phyloP scores from a whole-genome alignment of 805 yeast genomes.

The Candida caryicola region DNA sequence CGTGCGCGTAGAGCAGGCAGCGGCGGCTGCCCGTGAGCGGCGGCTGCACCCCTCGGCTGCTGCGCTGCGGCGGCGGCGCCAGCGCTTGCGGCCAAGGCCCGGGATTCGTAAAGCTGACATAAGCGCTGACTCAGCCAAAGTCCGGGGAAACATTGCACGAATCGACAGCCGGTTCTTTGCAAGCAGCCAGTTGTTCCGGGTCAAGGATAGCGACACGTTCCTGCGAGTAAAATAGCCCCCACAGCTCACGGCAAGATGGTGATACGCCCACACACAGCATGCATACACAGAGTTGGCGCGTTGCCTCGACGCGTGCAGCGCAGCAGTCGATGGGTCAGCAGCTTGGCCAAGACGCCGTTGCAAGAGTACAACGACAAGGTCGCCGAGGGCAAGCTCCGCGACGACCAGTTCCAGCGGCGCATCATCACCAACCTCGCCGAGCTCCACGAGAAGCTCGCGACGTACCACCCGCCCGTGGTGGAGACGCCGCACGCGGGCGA shows the following conservation, averaged over 20 bases:
- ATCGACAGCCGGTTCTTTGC: not conserved
- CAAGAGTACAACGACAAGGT: conserved; percentile 51
- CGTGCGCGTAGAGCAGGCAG: too few species aligned
- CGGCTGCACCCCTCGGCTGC: too few species aligned
- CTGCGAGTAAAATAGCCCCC: not conserved
- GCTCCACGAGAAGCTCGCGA: conserved; percentile 52
- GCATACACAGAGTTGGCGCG: too few species aligned
- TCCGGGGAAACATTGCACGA: not conserved
- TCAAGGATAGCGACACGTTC: too few species aligned
- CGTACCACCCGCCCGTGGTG: conserved; percentile 63
- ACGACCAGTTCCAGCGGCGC: conserved; percentile 78
- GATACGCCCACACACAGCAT: too few species aligned
- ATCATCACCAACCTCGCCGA: conserved; percentile 61
- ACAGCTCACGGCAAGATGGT: not conserved
- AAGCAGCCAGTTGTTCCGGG: too few species aligned
- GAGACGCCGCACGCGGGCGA: conserved; percentile 49
- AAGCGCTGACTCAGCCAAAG: not conserved
- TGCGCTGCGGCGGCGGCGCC: too few species aligned
- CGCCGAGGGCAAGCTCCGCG: conserved; percentile 49
- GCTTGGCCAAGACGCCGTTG: conserved; percentile 38
- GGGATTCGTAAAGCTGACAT: too few species aligned
- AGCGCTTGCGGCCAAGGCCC: too few species aligned
- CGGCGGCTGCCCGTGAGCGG: too few species aligned
- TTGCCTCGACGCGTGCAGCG: too few species aligned
- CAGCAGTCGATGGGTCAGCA: not conserved